phyloP scores from a whole-genome alignment of 225 moss, liverwort and hornwort species.

The Marchantia paleacea region DNA sequence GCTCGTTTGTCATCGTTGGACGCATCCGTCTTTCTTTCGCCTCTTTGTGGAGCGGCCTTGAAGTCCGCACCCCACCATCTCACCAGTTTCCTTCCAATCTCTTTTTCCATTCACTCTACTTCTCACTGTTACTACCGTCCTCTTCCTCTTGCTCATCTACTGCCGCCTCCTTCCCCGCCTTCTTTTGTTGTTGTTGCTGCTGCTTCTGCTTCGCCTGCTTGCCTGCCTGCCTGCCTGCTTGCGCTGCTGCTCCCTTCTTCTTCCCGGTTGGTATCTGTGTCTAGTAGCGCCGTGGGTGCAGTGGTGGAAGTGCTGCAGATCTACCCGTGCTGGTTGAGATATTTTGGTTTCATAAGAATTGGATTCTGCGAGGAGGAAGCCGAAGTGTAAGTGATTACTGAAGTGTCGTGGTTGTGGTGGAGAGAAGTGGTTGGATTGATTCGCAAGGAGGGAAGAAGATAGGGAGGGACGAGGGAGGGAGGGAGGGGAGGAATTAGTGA shows the following conservation, averaged over 20 bases:
- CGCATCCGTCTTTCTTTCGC: not conserved
- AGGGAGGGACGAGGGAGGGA: not conserved
- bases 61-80: not conserved
- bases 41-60: not conserved
- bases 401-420: not conserved
- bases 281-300: not conserved
- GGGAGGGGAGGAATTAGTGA: not conserved
- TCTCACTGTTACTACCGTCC: not conserved
- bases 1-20: not conserved
- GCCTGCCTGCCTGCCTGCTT: not conserved
- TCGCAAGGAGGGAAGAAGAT: not conserved
- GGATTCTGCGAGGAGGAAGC: not conserved
- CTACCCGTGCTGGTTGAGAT: not conserved
- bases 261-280: not conserved
- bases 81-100: not conserved
- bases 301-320: not conserved
- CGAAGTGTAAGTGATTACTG: not conserved
- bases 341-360: slow-evolving; percentile 1
- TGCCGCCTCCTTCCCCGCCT: not conserved
- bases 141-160: too few species aligned
- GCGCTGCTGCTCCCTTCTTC: not conserved
- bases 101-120: not conserved
- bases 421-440: not conserved
- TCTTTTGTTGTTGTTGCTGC: not conserved
- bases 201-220: not conserved